Base-by-base conservation (phyloP, 768 basidiomycete species). In the Daedaleopsis sinensis region DNA sequence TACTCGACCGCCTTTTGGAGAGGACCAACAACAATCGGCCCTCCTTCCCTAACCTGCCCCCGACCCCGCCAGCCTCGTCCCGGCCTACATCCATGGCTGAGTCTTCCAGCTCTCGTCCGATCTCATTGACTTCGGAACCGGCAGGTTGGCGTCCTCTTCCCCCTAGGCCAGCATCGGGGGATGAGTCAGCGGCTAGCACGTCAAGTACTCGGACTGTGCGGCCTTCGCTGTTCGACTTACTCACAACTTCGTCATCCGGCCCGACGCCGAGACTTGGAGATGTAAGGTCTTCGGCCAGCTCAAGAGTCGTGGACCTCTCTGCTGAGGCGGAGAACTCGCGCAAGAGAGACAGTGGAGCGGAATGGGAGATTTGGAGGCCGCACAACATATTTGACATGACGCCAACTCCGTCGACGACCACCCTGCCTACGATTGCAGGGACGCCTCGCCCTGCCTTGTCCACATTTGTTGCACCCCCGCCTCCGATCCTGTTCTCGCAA, bases 1-100 rank as follows among this genome's bases (percentile, higher is more conserved):
- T 71, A 37, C 61, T 71, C 18, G 67, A 68, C 13, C 70, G 68
- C 27, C 65, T 71, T 16, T 65, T 67, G 19, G 70, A 68, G 55
- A 62, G 66, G 13, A 66, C 64, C 6, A 60, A 37, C 39, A 55
- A 55, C 39, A 55, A 55, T 32, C 57, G 55, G 5, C 55, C 58
- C 18, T 56, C 52, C 35, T 47, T 58, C 37, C 71, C 70, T 55
- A 24, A 48, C 10, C 36, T 59, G 55, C 62, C 62, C 6, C 62
- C 58, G 1, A 64, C 62, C 0, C 62, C 62, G 16, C 62, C 62
- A 3, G 50, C 35, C 1, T 64, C 62, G 19, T 64, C 62, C 19
- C 48, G 62, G 9, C 62, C 62, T 2, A 59, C 54, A 5, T 64
- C 62, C 11, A 59, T 59, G 62, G 57, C 58, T 2, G 62, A 59